A percentile compares a stretch with the other conserved stretches of the same genome.
Conservation (phyloP, 1,139 yeast genomes). For the Pneumocystis oryctolagi region DNA sequence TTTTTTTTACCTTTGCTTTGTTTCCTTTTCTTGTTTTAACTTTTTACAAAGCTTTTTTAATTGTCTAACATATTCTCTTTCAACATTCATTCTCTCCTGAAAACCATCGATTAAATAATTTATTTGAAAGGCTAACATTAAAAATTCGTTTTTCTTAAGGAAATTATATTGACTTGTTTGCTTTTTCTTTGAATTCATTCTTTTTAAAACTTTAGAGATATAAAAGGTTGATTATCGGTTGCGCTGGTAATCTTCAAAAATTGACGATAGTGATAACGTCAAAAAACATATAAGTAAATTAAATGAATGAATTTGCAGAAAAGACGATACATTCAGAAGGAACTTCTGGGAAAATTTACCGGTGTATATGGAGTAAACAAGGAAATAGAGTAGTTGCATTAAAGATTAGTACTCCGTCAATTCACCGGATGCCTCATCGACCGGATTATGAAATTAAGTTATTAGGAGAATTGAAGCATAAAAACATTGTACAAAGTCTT, state of each 20-base stretch:
- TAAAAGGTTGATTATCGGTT: neutral
- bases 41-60: neutral
- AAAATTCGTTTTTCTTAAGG: neutral
- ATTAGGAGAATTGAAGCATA: neutral
- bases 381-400: neutral
- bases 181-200: neutral
- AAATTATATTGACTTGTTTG: neutral
- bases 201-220: neutral
- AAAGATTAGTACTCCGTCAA: neutral
- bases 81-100: neutral
- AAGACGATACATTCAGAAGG: neutral
- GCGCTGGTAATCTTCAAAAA: neutral
- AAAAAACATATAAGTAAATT: neutral
- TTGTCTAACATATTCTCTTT: neutral
- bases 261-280: neutral
- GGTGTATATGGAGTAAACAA: neutral
- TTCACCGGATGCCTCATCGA: neutral
- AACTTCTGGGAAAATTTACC: neutral
- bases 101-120: neutral
- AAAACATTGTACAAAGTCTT: neutral
- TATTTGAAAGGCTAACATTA: neutral
- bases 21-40: neutral
- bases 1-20: neutral
- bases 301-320: neutral
- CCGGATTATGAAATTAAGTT: neutral